A percentile compares a stretch with the other conserved stretches of the same genome.
These are phyloP conservation scores for Diaporthe ampelina DNA, from an alignment of 2,329 filamentous ascomycete genomes.

Conservation along the genomic window DNA sequence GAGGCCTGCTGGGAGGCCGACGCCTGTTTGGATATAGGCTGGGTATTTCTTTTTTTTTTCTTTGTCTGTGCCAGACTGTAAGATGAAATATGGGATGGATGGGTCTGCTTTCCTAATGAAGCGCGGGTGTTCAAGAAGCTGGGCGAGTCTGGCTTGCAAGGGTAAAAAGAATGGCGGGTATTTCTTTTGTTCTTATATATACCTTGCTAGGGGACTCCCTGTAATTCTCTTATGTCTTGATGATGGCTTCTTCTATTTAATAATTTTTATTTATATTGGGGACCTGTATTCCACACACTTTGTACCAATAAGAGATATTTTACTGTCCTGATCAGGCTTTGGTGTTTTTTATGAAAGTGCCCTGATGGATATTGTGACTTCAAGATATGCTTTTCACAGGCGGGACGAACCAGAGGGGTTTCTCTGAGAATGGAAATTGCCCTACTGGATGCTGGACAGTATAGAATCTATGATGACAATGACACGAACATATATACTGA, in stretches of 20 bases:
- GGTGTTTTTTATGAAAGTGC: too few relatives aligned
- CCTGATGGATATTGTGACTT: not conserved
- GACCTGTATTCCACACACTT: not conserved
- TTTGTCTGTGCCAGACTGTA: not conserved
- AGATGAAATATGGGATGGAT: not conserved
- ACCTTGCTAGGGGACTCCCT: not conserved
- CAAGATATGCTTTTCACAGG: not conserved
- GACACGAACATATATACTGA: not conserved
- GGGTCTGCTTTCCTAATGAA: not conserved
- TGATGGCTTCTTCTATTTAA: not conserved
- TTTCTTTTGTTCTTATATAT: not conserved
- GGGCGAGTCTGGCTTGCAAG: not conserved
- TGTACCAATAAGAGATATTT: not conserved
- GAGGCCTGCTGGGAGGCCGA: conserved; percentile 6
- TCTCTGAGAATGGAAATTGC: not conserved
- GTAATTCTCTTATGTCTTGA: not conserved
- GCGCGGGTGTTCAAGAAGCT: not conserved
- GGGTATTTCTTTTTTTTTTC: too few relatives aligned
- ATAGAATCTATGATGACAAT: not conserved
- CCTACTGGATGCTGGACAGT: not conserved
- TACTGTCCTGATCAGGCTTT: not conserved
- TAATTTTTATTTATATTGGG: conserved; percentile 1
- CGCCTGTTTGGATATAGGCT: conserved; percentile 29
- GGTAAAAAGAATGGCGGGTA: not conserved
- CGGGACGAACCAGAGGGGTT: not conserved